A percentile compares a stretch with the other conserved stretches of the same genome.
These are phyloP conservation scores for Fonsecaea erecta DNA, from an alignment of 2,329 filamentous ascomycete species.

Conservation along the genomic window DNA sequence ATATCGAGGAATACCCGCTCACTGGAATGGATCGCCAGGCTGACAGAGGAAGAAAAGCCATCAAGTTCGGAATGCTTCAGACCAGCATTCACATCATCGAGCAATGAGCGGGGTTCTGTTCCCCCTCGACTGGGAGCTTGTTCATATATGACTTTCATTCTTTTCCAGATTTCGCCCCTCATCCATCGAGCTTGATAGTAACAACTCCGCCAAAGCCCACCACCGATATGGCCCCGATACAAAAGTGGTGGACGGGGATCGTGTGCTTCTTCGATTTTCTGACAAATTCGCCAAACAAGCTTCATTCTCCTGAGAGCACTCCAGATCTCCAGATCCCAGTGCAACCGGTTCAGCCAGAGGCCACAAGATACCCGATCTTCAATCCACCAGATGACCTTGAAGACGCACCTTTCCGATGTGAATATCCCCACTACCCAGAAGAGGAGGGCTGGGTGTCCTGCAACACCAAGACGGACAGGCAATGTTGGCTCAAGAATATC, in stretches of 20 bases:
- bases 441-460: neutral
- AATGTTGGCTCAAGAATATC: slow-evolving; percentile 8
- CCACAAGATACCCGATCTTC: slow-evolving; percentile 1
- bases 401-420: neutral
- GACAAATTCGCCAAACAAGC: neutral
- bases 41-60: neutral
- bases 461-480: slow-evolving; percentile 6
- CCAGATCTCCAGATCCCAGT: neutral
- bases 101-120: neutral
- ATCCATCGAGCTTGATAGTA: neutral
- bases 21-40: neutral
- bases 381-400: slow-evolving; percentile 7
- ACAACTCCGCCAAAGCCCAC: neutral
- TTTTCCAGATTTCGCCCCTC: neutral
- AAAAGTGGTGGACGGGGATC: neutral
- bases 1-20: neutral
- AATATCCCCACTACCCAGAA: slow-evolving; percentile 1
- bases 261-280: neutral
- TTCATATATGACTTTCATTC: neutral
- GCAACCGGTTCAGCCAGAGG: neutral
- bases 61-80: neutral
- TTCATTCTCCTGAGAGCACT: neutral
- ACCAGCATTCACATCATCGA: neutral
- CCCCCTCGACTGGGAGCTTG: neutral
- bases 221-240: neutral